Base-by-base conservation (phyloP, 805 yeast species). In the Ogataea corticis region DNA sequence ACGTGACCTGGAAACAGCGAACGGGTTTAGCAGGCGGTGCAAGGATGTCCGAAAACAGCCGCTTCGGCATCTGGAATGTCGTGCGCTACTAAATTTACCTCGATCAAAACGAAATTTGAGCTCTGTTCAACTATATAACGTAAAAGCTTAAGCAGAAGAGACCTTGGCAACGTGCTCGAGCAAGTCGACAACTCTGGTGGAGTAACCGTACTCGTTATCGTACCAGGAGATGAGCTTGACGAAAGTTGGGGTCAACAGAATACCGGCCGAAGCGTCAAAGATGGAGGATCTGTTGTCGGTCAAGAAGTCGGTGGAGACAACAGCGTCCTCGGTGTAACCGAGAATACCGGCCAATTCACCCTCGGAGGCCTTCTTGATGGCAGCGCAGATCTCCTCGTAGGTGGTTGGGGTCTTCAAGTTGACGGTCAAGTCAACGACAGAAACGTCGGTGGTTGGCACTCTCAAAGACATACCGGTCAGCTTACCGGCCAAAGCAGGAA, bases 131-230 rank as follows among this genome's bases (percentile, higher is more conserved):
- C 14, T 15, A 13, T 6, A n/a, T 21, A 27, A 28, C 15, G 16
- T 15, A 36, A 9, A 2, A 21, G 44, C 37, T 58, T 57, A 62
- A 49, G 63, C 62, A 6, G 58, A 54, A 61, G 65, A 50, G 25
- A 45, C 72, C 69, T 80, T 77, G 59, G 95, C 92, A 67, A 86
- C 82, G 78, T 80, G 83, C 73, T 85, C 82, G 63, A 88, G 73
- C 67, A 89, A 77, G 79, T 89, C 96, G 59, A 89, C 96, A 60
- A 89, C 96, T 80, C 96, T 89, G 75, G 94, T 85, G 63, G 96
- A 86, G 87, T 89, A 89, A 71, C 96, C 96, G 78, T 71, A 89
- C 79, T 89, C 96, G 76, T 89, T 89, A 73, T 89, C 96, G 82
- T 89, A 89, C 96, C 96, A 89, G 51, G 96, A 80, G 73, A 88